phyloP scores from a whole-genome alignment of 2,329 filamentous ascomycete genomes.

The Colletotrichum melonis region DNA sequence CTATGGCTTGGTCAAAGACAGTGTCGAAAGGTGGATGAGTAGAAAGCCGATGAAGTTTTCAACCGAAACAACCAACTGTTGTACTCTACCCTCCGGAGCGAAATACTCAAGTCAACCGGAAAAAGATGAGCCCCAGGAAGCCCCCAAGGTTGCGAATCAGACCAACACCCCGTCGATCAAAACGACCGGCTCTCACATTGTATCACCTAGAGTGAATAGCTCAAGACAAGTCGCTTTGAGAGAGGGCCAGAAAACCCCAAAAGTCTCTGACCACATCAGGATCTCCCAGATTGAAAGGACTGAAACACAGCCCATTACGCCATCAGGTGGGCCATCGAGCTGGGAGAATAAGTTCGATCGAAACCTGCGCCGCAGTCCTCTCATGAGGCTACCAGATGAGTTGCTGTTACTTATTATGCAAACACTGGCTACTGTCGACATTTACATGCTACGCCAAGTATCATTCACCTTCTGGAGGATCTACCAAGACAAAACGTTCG shows the following conservation, averaged over 20 bases:
- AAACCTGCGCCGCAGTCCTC: background rate
- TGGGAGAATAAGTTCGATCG: background rate
- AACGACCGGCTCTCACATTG: background rate
- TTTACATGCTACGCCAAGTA: background rate
- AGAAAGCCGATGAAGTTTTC: background rate
- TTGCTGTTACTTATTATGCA: background rate
- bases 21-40: background rate
- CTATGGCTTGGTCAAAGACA: background rate
- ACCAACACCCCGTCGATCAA: background rate
- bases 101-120: background rate
- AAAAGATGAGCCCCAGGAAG: background rate
- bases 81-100: background rate
- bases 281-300: background rate
- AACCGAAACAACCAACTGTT: background rate
- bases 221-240: background rate
- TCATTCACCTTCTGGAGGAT: background rate
- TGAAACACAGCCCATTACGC: background rate
- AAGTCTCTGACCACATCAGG: background rate
- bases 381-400: background rate
- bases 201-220: background rate
- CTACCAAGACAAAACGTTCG: background rate
- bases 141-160: background rate
- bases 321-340: background rate
- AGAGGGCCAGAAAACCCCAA: background rate
- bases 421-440: background rate